These are phyloP conservation scores for Chlamydomonas asymmetrica DNA, from an alignment of 139 green algal genomes.

Conservation along the genomic window DNA sequence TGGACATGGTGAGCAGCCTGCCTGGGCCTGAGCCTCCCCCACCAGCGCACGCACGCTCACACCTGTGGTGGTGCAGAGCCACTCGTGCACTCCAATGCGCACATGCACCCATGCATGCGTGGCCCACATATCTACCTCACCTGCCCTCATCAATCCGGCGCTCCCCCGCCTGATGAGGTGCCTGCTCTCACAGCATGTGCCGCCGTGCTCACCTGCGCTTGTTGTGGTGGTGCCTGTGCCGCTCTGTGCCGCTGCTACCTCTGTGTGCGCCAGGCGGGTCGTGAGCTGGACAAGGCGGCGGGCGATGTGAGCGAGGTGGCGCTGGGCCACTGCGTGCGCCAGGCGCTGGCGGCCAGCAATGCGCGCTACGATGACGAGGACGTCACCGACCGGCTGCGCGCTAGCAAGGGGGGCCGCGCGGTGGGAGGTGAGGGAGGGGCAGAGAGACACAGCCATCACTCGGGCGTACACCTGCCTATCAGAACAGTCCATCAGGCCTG, in stretches of 20 bases:
- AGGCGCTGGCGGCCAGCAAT: conserved; percentile 69
- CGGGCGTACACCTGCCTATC: too few relatives aligned
- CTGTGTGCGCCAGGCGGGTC: conserved; percentile 30
- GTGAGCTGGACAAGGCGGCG: conserved; percentile 56
- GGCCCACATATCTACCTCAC: not conserved
- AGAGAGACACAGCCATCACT: too few relatives aligned
- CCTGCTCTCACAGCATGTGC: not conserved
- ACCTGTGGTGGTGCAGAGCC: not conserved
- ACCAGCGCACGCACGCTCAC: not conserved
- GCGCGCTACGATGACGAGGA: conserved; percentile 69
- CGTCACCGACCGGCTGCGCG: conserved; percentile 68
- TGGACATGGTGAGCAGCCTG: conserved; percentile 38
- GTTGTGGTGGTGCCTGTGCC: not conserved
- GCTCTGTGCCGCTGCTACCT: not conserved
- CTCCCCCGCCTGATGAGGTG: not conserved
- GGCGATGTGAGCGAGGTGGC: conserved; percentile 54
- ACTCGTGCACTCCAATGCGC: not conserved
- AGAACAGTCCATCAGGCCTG: too few relatives aligned
- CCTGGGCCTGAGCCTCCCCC: not conserved
- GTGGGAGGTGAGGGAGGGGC: conserved; percentile 31
- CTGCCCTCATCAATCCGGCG: not conserved
- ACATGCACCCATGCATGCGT: not conserved
- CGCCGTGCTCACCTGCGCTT: not conserved
- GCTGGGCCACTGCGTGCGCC: conserved; percentile 75
- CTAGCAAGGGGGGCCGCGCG: conserved; percentile 46